Percentiles rank a stretch among this genome's conserved stretches.
Evolutionary conservation across 495 filamentous ascomycete genomes (phyloP).

Genomic region (Daldinia grandis): DNA sequence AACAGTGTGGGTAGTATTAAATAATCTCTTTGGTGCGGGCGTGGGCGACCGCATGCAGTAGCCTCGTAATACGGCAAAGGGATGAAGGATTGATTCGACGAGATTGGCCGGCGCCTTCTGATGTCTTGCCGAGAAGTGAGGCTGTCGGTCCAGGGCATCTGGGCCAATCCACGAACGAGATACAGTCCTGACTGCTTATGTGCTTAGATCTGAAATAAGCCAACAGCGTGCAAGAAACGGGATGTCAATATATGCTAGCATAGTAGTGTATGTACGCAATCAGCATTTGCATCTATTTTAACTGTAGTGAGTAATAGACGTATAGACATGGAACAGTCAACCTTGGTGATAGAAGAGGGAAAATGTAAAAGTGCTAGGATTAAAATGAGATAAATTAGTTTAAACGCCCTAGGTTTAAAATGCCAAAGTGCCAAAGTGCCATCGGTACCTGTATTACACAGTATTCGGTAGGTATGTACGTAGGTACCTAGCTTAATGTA

Average conservation of each 20-base stretch:
- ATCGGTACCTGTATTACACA: no score
- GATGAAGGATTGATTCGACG: constrained; percentile 34
- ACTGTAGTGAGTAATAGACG: background rate
- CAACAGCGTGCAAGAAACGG: constrained; percentile 25
- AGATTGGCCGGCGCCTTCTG: constrained; percentile 40
- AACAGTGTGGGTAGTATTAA: constrained; percentile 43
- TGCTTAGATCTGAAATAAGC: constrained; percentile 30
- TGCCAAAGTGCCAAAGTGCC: no score
- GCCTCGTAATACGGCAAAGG: constrained; percentile 48
- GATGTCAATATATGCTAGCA: background rate
- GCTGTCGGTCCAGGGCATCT: constrained; percentile 44
- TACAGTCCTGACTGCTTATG: constrained; percentile 10
- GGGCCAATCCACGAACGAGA: constrained; percentile 35
- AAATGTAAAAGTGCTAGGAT: background rate
- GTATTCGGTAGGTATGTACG: no score
- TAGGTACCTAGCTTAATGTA: background rate
- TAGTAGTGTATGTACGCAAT: background rate
- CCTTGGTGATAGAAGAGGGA: background rate
- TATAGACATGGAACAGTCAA: background rate
- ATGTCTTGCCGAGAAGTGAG: constrained; percentile 48
- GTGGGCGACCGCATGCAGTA: constrained; percentile 46
- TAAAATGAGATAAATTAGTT: background rate
- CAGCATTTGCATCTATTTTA: background rate
- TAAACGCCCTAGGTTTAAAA: no score
- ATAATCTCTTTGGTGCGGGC: constrained; percentile 43